Percentiles rank a stretch among this genome's conserved stretches.
Conservation (phyloP, 768 basidiomycete species). For the Lepiota venenata region DNA sequence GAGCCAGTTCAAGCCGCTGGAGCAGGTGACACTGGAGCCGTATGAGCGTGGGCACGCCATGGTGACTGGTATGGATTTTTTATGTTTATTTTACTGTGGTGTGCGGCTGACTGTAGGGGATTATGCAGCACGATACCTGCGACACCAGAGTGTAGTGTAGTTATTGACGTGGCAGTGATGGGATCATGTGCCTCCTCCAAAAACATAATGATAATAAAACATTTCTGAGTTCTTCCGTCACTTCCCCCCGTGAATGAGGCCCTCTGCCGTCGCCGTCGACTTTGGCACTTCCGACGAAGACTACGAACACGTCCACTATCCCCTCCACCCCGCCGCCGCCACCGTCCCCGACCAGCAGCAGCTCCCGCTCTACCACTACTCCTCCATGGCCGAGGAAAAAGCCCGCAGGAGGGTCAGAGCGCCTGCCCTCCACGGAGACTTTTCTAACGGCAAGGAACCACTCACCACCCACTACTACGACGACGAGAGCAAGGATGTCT, state of each 20-base stretch:
- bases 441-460: slow-evolving; percentile 15
- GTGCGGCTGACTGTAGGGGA: not conserved
- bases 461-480: slow-evolving; percentile 33
- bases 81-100: not conserved
- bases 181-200: slow-evolving; percentile 1
- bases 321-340: slow-evolving; percentile 29
- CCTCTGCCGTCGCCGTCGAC: slow-evolving; percentile 66
- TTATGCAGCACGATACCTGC: slow-evolving; percentile 21
- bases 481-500: slow-evolving; percentile 51
- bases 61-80: slow-evolving; percentile 62
- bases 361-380: slow-evolving; percentile 12
- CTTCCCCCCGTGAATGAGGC: slow-evolving; percentile 46
- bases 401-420: slow-evolving; percentile 45
- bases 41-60: slow-evolving; percentile 91
- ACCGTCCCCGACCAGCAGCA: slow-evolving; percentile 15
- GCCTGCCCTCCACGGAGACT: slow-evolving; percentile 14
- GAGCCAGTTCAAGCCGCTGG: slow-evolving; percentile 85
- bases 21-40: slow-evolving; percentile 94
- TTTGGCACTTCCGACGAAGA: slow-evolving; percentile 65
- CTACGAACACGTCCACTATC: slow-evolving; percentile 69
- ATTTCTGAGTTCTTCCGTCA: not conserved
- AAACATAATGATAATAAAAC: not conserved
- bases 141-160: slow-evolving; percentile 18
- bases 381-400: slow-evolving; percentile 58
- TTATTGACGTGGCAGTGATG: slow-evolving; percentile 9